A percentile compares a stretch with the other conserved stretches of the same genome.
phyloP scores from a whole-genome alignment of 1,139 yeast genomes.

The Meyerozyma guilliermondii region DNA sequence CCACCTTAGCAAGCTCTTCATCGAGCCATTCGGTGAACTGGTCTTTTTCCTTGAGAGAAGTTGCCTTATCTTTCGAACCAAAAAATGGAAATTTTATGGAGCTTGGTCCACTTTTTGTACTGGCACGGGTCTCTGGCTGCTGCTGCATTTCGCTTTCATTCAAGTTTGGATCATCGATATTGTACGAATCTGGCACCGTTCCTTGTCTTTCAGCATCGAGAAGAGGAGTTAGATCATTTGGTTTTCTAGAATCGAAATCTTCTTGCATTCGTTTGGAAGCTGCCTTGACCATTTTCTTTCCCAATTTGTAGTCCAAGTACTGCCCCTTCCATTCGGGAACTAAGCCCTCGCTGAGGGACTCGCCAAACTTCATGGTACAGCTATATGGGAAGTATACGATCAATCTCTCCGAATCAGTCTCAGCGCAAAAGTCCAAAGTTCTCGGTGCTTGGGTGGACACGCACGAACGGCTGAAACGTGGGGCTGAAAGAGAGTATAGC shows the following conservation, averaged over 20 bases:
- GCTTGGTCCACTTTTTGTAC: neutral
- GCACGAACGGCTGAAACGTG: neutral
- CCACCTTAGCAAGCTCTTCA: constrained; percentile 52
- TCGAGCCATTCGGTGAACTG: constrained; percentile 63
- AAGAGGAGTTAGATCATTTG: constrained; percentile 16
- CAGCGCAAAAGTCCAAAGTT: neutral
- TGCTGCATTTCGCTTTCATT: constrained; percentile 4
- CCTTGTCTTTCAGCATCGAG: constrained; percentile 5
- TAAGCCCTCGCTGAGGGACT: constrained; percentile 50
- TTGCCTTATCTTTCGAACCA: constrained; percentile 13
- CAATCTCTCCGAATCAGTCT: neutral
- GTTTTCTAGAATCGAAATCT: constrained; percentile 1
- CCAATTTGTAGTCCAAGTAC: constrained; percentile 68
- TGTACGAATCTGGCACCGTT: constrained; percentile 1
- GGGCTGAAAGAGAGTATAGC: neutral
- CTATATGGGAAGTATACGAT: neutral
- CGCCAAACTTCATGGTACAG: constrained; percentile 55
- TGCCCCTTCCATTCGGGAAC: constrained; percentile 88
- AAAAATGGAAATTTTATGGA: neutral
- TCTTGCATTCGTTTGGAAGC: constrained; percentile 8
- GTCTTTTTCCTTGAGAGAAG: constrained; percentile 24
- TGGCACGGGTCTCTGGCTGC: neutral
- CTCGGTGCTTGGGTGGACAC: neutral
- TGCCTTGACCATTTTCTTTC: constrained; percentile 35
- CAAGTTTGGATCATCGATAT: constrained; percentile 2